Conservation (phyloP, 2,329 filamentous ascomycete species). For the Verticillium nonalfalfae region DNA sequence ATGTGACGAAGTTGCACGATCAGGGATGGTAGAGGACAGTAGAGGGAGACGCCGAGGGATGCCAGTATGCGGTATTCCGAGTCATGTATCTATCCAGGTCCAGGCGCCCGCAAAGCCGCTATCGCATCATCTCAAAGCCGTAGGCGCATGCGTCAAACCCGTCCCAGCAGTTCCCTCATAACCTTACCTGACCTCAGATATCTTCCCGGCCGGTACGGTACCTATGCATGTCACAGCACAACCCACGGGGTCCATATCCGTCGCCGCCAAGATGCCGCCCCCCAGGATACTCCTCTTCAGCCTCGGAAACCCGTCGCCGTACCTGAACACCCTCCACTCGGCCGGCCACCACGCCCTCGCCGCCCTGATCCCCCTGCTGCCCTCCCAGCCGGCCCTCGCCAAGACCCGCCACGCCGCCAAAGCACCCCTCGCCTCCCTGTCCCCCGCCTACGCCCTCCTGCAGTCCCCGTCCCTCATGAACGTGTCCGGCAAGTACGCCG, state of each 20-base stretch:
- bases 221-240: background rate
- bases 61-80: background rate
- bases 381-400: constrained; percentile 42
- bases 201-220: too few relatives aligned
- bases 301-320: constrained; percentile 75
- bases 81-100: background rate
- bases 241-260: background rate
- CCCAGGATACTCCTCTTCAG: constrained; percentile 71
- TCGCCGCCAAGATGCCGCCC: constrained; percentile 12
- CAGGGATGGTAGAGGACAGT: too few relatives aligned
- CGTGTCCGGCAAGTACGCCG: constrained; percentile 65
- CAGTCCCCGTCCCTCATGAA: constrained; percentile 83
- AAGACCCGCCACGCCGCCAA: constrained; percentile 40
- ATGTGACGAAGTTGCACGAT: background rate
- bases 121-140: background rate
- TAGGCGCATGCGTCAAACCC: background rate
- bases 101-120: background rate
- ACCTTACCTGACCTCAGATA: too few relatives aligned
- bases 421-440: constrained; percentile 40
- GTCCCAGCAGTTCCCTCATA: background rate
- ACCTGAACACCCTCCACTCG: constrained; percentile 75
- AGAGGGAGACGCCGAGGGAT: background rate
- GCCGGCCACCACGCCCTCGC: constrained; percentile 76
- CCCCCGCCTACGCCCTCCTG: constrained; percentile 57
- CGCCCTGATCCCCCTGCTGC: constrained; percentile 45